phyloP scores from a whole-genome alignment of 1,284 basidiomycete species.

The Ustilago shanxiensis region DNA sequence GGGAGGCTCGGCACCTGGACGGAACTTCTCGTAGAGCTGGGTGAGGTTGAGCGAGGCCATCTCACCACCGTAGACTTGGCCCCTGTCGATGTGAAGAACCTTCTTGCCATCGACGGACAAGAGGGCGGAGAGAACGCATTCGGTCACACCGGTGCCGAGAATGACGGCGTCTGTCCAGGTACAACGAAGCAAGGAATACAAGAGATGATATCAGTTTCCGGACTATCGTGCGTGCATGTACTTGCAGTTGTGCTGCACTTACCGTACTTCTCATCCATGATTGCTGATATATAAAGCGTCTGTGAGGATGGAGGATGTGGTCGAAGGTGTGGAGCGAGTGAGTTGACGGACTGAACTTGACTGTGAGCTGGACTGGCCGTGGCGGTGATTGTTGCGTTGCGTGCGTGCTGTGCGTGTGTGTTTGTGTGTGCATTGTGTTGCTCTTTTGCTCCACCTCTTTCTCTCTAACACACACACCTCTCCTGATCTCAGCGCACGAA shows the following conservation, averaged over 20 bases:
- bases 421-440: constrained; percentile 1
- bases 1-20: constrained; percentile 71
- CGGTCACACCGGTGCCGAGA: constrained; percentile 91
- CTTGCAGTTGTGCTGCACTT: constrained; percentile 7
- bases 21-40: constrained; percentile 98
- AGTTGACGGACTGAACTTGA: too few species aligned
- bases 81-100: constrained; percentile 98
- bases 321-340: too few species aligned
- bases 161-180: constrained; percentile 63
- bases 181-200: constrained; percentile 6
- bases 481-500: constrained; percentile 6
- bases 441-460: neutral
- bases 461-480: neutral
- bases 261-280: constrained; percentile 67
- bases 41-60: constrained; percentile 97
- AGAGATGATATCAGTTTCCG: neutral
- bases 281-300: constrained; percentile 12
- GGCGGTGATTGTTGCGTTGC: neutral
- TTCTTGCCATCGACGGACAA: constrained; percentile 99
- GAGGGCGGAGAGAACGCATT: constrained; percentile 89
- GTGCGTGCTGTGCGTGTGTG: neutral
- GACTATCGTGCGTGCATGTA: neutral
- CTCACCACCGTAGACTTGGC: constrained; percentile 99
- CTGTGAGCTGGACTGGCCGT: neutral
- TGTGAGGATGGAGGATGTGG: neutral